Conservation (phyloP, 192 early-diverging fungal genomes). For the Ambispora gerdemannii region DNA sequence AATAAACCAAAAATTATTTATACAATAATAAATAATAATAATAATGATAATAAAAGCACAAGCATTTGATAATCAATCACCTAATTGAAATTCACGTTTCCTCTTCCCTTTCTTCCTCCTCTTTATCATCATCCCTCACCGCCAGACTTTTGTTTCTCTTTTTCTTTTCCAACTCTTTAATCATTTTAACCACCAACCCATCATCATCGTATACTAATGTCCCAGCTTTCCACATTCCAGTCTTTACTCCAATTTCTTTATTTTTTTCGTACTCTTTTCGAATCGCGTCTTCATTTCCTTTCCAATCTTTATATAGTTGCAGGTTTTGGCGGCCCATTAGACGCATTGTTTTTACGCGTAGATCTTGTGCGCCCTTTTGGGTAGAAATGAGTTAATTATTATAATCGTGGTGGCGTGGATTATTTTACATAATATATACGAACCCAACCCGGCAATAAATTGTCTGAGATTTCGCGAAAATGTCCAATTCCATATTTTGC, state of each 20-base stretch:
- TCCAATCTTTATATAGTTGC: constrained; percentile 84
- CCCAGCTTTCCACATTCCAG: constrained; percentile 76
- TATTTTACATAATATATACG: background rate
- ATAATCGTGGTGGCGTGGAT: background rate
- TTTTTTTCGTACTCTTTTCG: constrained; percentile 73
- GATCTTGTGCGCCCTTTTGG: constrained; percentile 64
- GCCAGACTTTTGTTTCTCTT: constrained; percentile 1
- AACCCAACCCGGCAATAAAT: constrained; percentile 75
- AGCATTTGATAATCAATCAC: no score
- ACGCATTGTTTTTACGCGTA: constrained; percentile 80
- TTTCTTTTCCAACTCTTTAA: constrained; percentile 30
- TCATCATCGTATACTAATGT: constrained; percentile 82
- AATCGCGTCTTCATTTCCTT: constrained; percentile 67
- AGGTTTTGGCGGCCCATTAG: constrained; percentile 84
- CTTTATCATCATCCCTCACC: background rate
- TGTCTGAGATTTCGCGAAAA: constrained; percentile 82
- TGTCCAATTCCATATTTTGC: constrained; percentile 83
- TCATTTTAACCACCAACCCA: constrained; percentile 57
- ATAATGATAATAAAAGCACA: no score
- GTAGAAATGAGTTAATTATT: constrained; percentile 9
- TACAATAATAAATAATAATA: no score
- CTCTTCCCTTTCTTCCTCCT: background rate
- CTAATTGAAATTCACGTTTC: no score
- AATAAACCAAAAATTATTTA: no score
- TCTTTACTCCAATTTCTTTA: constrained; percentile 72